These are phyloP conservation scores for Ustilago tritici DNA, from an alignment of 1,284 basidiomycete genomes.

Conservation along the genomic window DNA sequence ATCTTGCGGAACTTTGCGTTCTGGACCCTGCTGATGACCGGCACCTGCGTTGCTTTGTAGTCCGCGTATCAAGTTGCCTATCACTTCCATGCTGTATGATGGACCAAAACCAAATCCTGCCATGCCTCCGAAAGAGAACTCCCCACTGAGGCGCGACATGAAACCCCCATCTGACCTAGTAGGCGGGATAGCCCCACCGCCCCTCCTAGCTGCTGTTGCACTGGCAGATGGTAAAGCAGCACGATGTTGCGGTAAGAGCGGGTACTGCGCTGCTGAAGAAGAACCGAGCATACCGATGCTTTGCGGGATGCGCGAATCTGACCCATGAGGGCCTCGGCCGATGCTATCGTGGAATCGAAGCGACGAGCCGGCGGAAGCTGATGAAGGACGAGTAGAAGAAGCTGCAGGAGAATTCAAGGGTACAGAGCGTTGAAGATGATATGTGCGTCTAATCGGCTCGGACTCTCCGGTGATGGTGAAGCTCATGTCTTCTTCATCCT, in stretches of 20 bases:
- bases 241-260: conserved; percentile 27
- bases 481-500: conserved; percentile 40
- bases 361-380: conserved; percentile 5
- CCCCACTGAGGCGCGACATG: conserved; percentile 19
- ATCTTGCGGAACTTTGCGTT: conserved; percentile 37
- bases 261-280: conserved; percentile 19
- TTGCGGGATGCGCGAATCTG: conserved; percentile 31
- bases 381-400: conserved; percentile 3
- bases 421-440: conserved; percentile 15
- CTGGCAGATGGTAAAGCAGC: conserved; percentile 27
- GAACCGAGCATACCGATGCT: conserved; percentile 24
- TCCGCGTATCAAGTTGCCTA: conserved; percentile 25
- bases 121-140: conserved; percentile 21
- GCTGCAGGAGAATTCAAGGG: conserved; percentile 8
- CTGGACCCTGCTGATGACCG: conserved; percentile 15
- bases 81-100: conserved; percentile 28
- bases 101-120: conserved; percentile 26
- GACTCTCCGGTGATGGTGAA: conserved; percentile 38
- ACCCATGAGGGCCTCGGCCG: conserved; percentile 31
- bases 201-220: conserved; percentile 19
- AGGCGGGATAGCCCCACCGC: background rate
- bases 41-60: conserved; percentile 11
- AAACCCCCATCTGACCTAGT: conserved; percentile 1
- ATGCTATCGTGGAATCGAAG: conserved; percentile 41
- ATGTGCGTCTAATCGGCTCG: conserved; percentile 12